A percentile compares a stretch with the other conserved stretches of the same genome.
phyloP scores from a whole-genome alignment of 208 protist species.

The Leishmania mexicana region DNA sequence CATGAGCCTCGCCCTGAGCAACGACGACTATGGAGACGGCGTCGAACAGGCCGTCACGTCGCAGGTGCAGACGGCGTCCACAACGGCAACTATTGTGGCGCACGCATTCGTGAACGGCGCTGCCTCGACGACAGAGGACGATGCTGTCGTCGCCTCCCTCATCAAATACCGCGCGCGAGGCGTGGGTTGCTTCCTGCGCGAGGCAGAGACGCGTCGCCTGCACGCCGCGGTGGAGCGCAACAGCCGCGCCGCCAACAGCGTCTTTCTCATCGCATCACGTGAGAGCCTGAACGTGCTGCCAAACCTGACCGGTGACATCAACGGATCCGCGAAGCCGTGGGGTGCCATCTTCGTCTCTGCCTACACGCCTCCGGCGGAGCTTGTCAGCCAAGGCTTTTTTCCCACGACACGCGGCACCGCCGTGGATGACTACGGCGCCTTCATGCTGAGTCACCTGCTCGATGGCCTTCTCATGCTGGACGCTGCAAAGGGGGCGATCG shows the following conservation, averaged over 20 bases:
- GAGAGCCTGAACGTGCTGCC: conserved; percentile 66
- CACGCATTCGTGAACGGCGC: conserved; percentile 60
- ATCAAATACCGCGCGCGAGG: conserved; percentile 48
- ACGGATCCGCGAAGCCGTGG: conserved; percentile 39
- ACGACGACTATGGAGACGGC: conserved; percentile 61
- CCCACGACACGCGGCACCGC: conserved; percentile 1
- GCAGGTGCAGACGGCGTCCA: conserved; percentile 48
- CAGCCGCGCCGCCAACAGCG: conserved; percentile 19
- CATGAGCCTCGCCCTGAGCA: conserved; percentile 68
- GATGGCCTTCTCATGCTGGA: conserved; percentile 71
- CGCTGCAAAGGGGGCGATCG: conserved; percentile 30
- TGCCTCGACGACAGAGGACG: conserved; percentile 54
- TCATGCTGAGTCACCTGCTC: conserved; percentile 77
- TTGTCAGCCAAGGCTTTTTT: conserved; percentile 57
- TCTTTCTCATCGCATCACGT: conserved; percentile 74
- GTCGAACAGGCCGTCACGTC: conserved; percentile 43
- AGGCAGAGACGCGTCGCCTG: conserved; percentile 57
- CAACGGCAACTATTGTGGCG: conserved; percentile 68
- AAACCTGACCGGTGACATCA: conserved; percentile 35
- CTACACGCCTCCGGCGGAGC: conserved; percentile 47
- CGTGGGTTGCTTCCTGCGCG: conserved; percentile 68
- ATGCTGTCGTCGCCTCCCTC: conserved; percentile 51
- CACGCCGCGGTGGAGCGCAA: conserved; percentile 45
- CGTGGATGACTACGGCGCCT: conserved; percentile 82
- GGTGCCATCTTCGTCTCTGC: conserved; percentile 73